Conservation (phyloP, 805 yeast species). For the Blastobotrys americana region DNA sequence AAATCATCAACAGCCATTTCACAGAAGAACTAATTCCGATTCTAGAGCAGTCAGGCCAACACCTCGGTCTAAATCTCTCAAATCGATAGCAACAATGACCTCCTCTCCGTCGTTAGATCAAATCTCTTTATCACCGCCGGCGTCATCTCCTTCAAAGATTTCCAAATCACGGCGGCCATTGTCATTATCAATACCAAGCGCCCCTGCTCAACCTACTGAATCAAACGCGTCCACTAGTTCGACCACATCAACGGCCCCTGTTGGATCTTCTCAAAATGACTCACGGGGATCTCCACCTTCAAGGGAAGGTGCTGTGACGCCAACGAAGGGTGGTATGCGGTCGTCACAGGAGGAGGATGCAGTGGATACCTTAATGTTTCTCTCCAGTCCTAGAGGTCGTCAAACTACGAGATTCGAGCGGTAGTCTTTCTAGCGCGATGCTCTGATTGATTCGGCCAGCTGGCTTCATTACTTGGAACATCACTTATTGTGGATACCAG, state of each 20-base stretch:
- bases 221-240: constrained; percentile 1
- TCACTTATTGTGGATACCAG: too few relatives aligned
- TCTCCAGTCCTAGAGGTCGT: constrained; percentile 13
- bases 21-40: not conserved
- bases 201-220: not conserved
- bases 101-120: not conserved
- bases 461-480: too few relatives aligned
- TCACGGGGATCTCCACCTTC: constrained; percentile 1
- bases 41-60: not conserved
- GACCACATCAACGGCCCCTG: not conserved
- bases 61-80: not conserved
- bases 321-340: not conserved
- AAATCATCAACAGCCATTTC: not conserved
- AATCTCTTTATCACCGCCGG: not conserved
- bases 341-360: constrained; percentile 15
- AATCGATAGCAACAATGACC: not conserved
- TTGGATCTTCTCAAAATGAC: not conserved
- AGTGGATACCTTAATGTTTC: constrained; percentile 14
- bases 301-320: not conserved
- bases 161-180: constrained; percentile 3
- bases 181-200: constrained; percentile 3
- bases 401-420: not conserved
- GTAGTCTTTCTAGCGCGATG: too few relatives aligned
- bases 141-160: constrained; percentile 5
- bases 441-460: too few relatives aligned